A percentile compares a stretch with the other conserved stretches of the same genome.
phyloP scores from a whole-genome alignment of 78 protist species.

The Dictyostelium citrinum region DNA sequence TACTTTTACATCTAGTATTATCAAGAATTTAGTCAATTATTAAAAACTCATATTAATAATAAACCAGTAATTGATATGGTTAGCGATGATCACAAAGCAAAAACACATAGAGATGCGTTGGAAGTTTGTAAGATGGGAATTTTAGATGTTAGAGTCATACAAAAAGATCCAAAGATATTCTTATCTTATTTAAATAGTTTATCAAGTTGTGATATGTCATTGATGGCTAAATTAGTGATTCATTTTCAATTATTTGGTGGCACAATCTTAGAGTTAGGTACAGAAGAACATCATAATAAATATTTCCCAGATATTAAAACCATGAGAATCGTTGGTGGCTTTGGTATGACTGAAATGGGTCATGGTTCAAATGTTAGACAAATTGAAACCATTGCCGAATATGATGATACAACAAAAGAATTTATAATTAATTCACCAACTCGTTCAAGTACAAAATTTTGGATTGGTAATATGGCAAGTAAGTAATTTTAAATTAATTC shows the following conservation, averaged over 20 bases:
- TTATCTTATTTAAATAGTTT: background rate
- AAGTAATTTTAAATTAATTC: too few relatives aligned
- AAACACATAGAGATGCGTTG: background rate
- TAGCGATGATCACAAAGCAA: background rate
- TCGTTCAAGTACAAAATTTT: slow-evolving; percentile 72
- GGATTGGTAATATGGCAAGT: slow-evolving; percentile 74
- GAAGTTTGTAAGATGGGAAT: background rate
- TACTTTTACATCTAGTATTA: too few relatives aligned
- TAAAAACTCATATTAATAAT: background rate
- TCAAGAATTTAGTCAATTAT: background rate
- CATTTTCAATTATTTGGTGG: slow-evolving; percentile 75
- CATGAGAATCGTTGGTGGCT: slow-evolving; percentile 82
- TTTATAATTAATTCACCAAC: slow-evolving; percentile 77
- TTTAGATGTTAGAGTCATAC: background rate
- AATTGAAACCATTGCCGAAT: slow-evolving; percentile 82
- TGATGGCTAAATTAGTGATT: slow-evolving; percentile 24
- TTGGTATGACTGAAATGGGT: slow-evolving; percentile 87
- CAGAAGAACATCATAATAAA: slow-evolving; percentile 53
- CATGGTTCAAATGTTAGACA: slow-evolving; percentile 89
- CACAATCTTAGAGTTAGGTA: slow-evolving; percentile 51
- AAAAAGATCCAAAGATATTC: slow-evolving; percentile 24
- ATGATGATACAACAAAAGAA: slow-evolving; percentile 48
- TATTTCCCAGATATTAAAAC: slow-evolving; percentile 54
- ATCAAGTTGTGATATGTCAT: background rate
- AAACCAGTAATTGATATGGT: slow-evolving; percentile 24